These are phyloP conservation scores for Colletotrichum incanum DNA, from an alignment of 2,329 filamentous ascomycete genomes.

Conservation along the genomic window DNA sequence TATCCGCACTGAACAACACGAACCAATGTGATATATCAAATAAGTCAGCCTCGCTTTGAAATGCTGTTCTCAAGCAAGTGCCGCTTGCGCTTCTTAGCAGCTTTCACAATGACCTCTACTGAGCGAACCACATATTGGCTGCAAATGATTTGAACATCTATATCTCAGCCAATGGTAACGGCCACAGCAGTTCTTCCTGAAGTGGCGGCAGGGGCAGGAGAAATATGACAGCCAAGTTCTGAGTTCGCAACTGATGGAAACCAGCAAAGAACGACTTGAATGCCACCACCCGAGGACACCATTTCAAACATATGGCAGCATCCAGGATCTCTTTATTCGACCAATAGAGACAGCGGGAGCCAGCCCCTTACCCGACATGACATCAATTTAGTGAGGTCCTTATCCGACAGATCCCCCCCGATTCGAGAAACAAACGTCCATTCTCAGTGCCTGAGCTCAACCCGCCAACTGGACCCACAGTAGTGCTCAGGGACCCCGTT, in stretches of 20 bases:
- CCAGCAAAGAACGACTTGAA: not conserved
- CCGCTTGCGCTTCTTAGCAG: not conserved
- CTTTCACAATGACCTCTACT: not conserved
- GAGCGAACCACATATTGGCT: not conserved
- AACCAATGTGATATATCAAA: not conserved
- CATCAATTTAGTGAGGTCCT: slow-evolving; percentile 8
- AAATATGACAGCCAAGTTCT: not conserved
- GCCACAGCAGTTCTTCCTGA: not conserved
- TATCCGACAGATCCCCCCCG: slow-evolving; percentile 24
- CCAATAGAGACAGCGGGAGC: slow-evolving; percentile 4
- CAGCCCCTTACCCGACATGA: slow-evolving; percentile 32
- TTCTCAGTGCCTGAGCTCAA: slow-evolving; percentile 11
- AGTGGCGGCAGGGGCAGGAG: not conserved
- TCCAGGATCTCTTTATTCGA: not conserved
- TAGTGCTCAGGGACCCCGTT: not conserved
- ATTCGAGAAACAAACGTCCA: not conserved
- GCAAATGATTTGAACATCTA: not conserved
- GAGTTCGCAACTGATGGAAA: not conserved
- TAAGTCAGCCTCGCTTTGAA: not conserved
- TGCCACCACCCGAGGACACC: not conserved
- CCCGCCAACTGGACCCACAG: not conserved
- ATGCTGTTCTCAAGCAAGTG: not conserved
- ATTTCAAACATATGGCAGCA: not conserved
- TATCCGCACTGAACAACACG: not conserved
- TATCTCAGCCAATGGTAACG: not conserved